Evolutionary conservation across 495 filamentous ascomycete species (phyloP), one percentile per base, ranked within the genome.

Genomic region (Paragyromitra xinjiangensis): DNA sequence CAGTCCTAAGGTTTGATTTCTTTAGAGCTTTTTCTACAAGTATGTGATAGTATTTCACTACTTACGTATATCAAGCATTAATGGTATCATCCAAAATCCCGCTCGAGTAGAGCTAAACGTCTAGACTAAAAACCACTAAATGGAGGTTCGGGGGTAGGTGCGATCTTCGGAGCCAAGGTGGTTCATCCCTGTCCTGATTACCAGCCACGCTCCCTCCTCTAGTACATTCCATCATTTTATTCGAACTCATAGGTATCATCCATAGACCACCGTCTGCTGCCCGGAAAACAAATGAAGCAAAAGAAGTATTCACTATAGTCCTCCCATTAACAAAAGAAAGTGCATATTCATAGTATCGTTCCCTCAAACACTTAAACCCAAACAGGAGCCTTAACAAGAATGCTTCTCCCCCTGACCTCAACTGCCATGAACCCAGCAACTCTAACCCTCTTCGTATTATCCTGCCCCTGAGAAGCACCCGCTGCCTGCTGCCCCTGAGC

Each of bases 361-460:
- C 8, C 24, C 19, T 34, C 16, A 56, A 48, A 56, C 26, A 53
- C 8, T 71, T 64, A 83, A 64, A 82, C 40, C 89, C 92, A 99
- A n/a, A 98, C 93, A 16, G 96, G 94, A 50, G 95, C 92, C 85
- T 97, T 97, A 22, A 91, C 86, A 81, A 99, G 84, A 66, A 97
- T 91, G 82, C 91, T 93, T 78, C 92, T 87, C 1, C 92, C 92
- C 71, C 94, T 86, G 6, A 98, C 93, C 83, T 97, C 93, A 8
- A 97, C 91, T 0, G 89, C 91, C 58, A 98, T 85, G 81, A 97
- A 97, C 1, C 92, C 91, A 22, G 95, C 90, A 82, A 98, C 90
- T 37, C 95, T 88, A 58, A 98, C 90, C 77, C 87, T 89, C 62
- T 86, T 89, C 19, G 16, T 45, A 45, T 87, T 86, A 77, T 87